Evolutionary conservation across 1,284 basidiomycete species (phyloP).

Genomic region (Psilocybe mexicana): DNA sequence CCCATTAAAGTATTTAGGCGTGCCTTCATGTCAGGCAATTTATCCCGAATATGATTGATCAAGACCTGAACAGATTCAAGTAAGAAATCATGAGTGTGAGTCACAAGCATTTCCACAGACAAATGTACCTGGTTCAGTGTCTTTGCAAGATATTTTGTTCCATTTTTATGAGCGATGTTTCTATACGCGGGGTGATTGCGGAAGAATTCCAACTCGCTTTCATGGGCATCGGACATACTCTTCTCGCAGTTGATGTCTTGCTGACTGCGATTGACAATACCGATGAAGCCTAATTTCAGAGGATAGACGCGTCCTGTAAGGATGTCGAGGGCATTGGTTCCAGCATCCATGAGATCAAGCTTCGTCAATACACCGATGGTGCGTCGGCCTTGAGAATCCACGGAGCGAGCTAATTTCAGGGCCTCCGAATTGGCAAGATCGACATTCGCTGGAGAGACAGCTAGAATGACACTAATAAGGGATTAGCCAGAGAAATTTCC

Average conservation of each 20-base stretch:
- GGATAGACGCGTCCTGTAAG: constrained; percentile 96
- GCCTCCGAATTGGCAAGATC: constrained; percentile 98
- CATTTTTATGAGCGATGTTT: constrained; percentile 96
- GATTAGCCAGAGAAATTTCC: constrained; percentile 5
- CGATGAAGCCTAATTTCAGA: constrained; percentile 96
- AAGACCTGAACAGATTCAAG: constrained; percentile 63
- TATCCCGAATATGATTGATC: constrained; percentile 98
- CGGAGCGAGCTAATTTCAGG: constrained; percentile 92
- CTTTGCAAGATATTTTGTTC: constrained; percentile 93
- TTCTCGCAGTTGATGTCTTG: constrained; percentile 95
- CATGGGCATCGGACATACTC: constrained; percentile 82
- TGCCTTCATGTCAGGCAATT: constrained; percentile 99
- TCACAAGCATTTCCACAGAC: not conserved
- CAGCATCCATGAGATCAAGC: constrained; percentile 98
- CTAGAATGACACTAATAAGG: constrained; percentile 81
- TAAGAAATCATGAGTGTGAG: not conserved
- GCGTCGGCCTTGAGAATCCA: constrained; percentile 93
- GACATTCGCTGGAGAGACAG: constrained; percentile 96
- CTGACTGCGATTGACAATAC: constrained; percentile 96
- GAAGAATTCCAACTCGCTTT: constrained; percentile 93
- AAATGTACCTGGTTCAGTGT: constrained; percentile 84
- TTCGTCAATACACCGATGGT: constrained; percentile 98
- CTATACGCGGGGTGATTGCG: constrained; percentile 87
- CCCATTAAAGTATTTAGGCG: constrained; percentile 98
- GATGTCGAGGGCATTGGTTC: constrained; percentile 96